Evolutionary conservation across 345 rosid genomes (phyloP), one percentile per base, ranked within the genome.

Genomic region (Abelmoschus esculentus): DNA sequence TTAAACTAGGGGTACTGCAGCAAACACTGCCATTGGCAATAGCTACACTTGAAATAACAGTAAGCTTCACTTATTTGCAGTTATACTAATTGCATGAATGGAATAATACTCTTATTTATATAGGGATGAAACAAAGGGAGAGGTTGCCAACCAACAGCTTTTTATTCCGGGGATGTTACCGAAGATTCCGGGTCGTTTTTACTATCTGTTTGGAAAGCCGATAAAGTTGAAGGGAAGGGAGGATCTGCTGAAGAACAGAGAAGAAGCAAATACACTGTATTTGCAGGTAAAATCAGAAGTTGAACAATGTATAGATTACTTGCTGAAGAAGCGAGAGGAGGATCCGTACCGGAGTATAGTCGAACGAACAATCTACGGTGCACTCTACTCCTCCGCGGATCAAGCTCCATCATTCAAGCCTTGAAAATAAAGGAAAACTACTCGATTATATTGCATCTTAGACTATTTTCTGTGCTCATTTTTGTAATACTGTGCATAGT

Each of bases 201-300:
- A 88, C 81, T 85, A 77, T 77, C 79, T 90, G 70, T 90, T 92
- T 7, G 89, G 92, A 67, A 90, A 88, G 79, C 89, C 96, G 1
- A 77, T 88, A 61, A 49, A 58, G 38, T 81, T 93, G 28, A 75
- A 82, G 58, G 96, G 95, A 29, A 86, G 75, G 67, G 81, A 83
- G n/a, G 86, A 83, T 26, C 53, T 80, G 40, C 74, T 83, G 78
- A 74, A 70, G 66, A 84, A 88, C 82, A 82, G 49, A 84, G 88
- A 71, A 64, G 75, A 68, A 0, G 96, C 95, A 50, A 83, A 71
- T 40, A 60, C 56, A 46, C 14, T 90, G 69, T 90, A 90, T 75
- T 78, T 83, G 89, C 82, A 88, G 70, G 78, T 82, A 29, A 87
- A 90, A 78, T 86, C 80, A 1, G 85, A 87, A 70, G 89, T 92